Evolutionary conservation across 805 yeast species (phyloP).

Genomic region (Kodamaea hsintzibuensis): DNA sequence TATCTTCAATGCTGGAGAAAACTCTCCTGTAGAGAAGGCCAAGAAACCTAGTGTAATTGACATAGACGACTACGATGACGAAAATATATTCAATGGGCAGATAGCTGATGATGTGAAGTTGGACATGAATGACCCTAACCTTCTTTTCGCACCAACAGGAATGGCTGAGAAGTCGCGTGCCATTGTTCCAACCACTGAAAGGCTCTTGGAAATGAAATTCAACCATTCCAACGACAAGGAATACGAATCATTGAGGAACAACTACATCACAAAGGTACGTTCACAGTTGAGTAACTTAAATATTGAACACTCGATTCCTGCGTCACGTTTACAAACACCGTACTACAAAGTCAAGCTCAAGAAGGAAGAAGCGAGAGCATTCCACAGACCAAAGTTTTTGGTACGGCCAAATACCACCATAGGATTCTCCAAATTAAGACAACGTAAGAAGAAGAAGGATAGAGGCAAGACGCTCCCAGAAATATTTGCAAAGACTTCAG

Average conservation of each 20-base stretch:
- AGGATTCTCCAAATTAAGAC: slow-evolving; percentile 71
- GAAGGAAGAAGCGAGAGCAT: slow-evolving; percentile 66
- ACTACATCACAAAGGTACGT: slow-evolving; percentile 88
- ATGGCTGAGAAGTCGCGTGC: slow-evolving; percentile 29
- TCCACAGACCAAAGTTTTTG: slow-evolving; percentile 76
- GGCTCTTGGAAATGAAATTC: slow-evolving; percentile 58
- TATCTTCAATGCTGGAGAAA: slow-evolving; percentile 52
- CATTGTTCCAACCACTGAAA: slow-evolving; percentile 54
- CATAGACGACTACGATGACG: slow-evolving; percentile 51
- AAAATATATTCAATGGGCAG: slow-evolving; percentile 72
- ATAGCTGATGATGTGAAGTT: slow-evolving; percentile 46
- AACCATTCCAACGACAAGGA: slow-evolving; percentile 87
- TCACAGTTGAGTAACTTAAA: slow-evolving; percentile 87
- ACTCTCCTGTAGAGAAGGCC: neutral
- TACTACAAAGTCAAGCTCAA: slow-evolving; percentile 78
- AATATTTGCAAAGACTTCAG: slow-evolving; percentile 67
- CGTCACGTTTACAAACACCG: slow-evolving; percentile 83
- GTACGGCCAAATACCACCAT: slow-evolving; percentile 78
- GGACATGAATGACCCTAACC: slow-evolving; percentile 81
- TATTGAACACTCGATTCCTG: slow-evolving; percentile 91
- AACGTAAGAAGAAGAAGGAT: slow-evolving; percentile 85
- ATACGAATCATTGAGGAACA: slow-evolving; percentile 78
- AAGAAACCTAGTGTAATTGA: slow-evolving; percentile 7
- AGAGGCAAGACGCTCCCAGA: slow-evolving; percentile 79
- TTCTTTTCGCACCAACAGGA: slow-evolving; percentile 61